These are phyloP conservation scores for Trametes villosa DNA, from an alignment of 768 basidiomycete genomes.

Conservation along the genomic window DNA sequence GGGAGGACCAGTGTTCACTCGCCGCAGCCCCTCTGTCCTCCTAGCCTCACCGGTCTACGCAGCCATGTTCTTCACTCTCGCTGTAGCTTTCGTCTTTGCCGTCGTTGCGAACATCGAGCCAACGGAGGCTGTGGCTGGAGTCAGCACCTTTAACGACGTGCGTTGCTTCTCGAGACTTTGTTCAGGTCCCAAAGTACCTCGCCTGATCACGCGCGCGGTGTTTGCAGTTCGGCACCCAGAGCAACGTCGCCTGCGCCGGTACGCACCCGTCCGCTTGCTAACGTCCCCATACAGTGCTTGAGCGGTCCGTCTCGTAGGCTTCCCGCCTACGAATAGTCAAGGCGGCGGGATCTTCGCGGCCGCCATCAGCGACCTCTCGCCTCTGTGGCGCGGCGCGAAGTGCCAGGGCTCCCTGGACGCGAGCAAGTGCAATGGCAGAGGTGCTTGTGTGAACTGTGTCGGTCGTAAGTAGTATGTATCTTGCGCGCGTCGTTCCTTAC, in stretches of 20 bases:
- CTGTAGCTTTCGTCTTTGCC: background rate
- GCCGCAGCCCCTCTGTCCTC: background rate
- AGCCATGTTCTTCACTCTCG: background rate
- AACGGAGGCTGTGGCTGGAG: constrained; percentile 20
- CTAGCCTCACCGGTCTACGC: background rate
- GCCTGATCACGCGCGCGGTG: background rate
- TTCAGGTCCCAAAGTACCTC: background rate
- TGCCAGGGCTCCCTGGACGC: constrained; percentile 36
- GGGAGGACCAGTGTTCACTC: background rate
- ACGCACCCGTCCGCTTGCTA: background rate
- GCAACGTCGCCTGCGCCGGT: constrained; percentile 26
- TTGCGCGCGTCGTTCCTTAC: too few species aligned
- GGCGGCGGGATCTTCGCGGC: constrained; percentile 37
- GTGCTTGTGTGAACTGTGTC: constrained; percentile 34
- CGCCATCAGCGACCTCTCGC: constrained; percentile 38
- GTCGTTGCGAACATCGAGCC: constrained; percentile 7
- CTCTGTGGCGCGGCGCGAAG: constrained; percentile 36
- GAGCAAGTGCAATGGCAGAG: constrained; percentile 32
- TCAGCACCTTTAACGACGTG: constrained; percentile 28
- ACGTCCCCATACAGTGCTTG: background rate
- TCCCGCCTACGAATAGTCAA: constrained; percentile 36
- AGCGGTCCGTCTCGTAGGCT: constrained; percentile 17
- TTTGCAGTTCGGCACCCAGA: constrained; percentile 21
- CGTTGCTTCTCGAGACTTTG: background rate
- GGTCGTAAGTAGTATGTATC: constrained; percentile 28